These are phyloP conservation scores for Vaccinium myrtillus DNA, from an alignment of 148 eudicot species.

Conservation along the genomic window DNA sequence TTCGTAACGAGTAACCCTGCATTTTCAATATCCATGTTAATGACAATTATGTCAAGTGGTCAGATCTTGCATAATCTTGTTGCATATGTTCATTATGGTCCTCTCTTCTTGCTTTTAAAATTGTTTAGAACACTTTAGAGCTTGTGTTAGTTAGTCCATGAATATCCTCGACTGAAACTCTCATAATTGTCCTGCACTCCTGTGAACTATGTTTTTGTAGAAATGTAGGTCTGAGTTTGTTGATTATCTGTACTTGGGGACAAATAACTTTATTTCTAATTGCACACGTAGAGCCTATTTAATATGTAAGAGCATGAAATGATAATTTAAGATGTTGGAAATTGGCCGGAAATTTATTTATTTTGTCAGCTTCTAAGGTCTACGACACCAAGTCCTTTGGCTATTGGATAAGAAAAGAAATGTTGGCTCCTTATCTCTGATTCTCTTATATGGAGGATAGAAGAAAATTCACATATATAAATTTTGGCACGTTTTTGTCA, in stretches of 20 bases:
- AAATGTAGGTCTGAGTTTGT: background rate
- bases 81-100: background rate
- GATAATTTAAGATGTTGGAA: background rate
- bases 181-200: background rate
- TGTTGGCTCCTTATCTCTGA: background rate
- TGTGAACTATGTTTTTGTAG: background rate
- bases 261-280: background rate
- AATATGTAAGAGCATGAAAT: background rate
- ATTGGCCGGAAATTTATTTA: background rate
- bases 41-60: background rate
- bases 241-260: background rate
- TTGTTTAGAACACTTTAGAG: background rate
- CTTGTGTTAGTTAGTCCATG: background rate
- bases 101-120: background rate
- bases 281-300: background rate
- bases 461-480: background rate
- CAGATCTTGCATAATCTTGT: background rate
- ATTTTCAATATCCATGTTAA: background rate
- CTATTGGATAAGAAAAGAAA: background rate
- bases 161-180: background rate
- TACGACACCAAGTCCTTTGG: background rate
- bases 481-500: background rate
- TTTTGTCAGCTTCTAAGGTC: background rate
- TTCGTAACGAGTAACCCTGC: background rate
- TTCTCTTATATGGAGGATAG: background rate